Base-by-base conservation (phyloP, 1,284 basidiomycete species). In the Phenoliferia sp. region DNA sequence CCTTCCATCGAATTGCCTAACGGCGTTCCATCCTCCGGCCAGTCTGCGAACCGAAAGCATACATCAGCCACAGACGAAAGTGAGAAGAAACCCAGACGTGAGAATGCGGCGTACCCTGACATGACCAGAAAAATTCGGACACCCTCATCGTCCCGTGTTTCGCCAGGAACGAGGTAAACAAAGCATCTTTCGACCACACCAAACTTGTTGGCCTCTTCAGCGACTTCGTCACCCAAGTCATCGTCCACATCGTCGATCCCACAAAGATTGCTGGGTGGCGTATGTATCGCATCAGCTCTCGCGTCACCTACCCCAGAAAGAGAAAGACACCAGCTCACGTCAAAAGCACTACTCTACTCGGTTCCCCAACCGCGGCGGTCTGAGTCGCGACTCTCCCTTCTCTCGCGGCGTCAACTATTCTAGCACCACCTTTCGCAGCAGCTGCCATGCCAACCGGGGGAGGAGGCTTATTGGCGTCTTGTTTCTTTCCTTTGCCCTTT, bases 1-100 rank as follows among this genome's bases (percentile, higher is more conserved):
- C 58, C 93, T 83, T 17, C 92, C 93, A 76, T 96, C 92, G 67
- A 97, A 84, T 77, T 93, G 91, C 59, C 89, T 86, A 1, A 93
- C 90, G 0, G 92, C 93, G 78, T 92, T 92, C 91, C 92, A 97
- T 2, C 94, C 94, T 10, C 92, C 94, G 0, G 86, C 93, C 12
- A 92, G 89, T 0, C 94, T 94, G 0, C 86, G 86, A 75, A 94
- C 95, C 15, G 16, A 2, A 64, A 16, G 33, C n/a, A n/a, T n/a
- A 9, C 9, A 12, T 34, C 3, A n/a, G 16, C 0, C 26, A 9
- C 26, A 1, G 4, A 31, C 52, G 32, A 6, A 4, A 3, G 16
- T 34, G 36, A 3, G n/a, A 17, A 31, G 39, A 7, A 15, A 16
- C 12, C n/a, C n/a, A n/a, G n/a, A n/a, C n/a, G n/a, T n/a, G n/a